A percentile compares a stretch with the other conserved stretches of the same genome.
Conservation (phyloP, 1,284 basidiomycete genomes). For the Irpex sp. region DNA sequence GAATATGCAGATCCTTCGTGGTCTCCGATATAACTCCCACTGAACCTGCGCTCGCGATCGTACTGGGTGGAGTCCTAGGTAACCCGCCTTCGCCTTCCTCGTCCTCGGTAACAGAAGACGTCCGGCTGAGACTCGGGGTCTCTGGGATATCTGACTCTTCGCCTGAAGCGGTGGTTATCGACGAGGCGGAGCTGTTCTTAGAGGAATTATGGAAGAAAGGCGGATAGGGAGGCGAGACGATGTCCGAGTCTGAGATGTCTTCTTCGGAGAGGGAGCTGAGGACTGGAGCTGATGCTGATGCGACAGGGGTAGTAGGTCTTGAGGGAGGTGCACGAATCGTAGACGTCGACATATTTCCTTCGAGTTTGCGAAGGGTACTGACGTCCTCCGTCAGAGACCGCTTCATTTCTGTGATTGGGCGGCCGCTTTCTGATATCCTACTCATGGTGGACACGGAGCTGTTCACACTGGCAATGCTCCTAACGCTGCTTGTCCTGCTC, state of each 20-base stretch:
- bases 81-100: neutral
- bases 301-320: neutral
- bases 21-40: neutral
- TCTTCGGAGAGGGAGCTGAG: neutral
- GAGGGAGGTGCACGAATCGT: neutral
- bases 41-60: neutral
- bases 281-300: neutral
- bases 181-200: slow-evolving; percentile 1
- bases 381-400: neutral
- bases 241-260: neutral
- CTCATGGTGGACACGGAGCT: neutral
- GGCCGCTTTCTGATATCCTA: neutral
- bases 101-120: slow-evolving; percentile 1
- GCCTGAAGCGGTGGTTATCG: slow-evolving; percentile 1
- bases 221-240: slow-evolving; percentile 2
- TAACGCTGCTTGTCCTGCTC: neutral
- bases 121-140: slow-evolving; percentile 4
- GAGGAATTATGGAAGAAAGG: slow-evolving; percentile 6
- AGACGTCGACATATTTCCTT: neutral
- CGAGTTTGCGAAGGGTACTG: neutral
- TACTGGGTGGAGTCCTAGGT: neutral
- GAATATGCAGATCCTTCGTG: neutral
- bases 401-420: neutral
- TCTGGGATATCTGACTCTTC: neutral
- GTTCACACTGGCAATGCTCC: neutral